phyloP scores from a whole-genome alignment of 108 stramenopile species.

The Cyclostephanos tholiformis region DNA sequence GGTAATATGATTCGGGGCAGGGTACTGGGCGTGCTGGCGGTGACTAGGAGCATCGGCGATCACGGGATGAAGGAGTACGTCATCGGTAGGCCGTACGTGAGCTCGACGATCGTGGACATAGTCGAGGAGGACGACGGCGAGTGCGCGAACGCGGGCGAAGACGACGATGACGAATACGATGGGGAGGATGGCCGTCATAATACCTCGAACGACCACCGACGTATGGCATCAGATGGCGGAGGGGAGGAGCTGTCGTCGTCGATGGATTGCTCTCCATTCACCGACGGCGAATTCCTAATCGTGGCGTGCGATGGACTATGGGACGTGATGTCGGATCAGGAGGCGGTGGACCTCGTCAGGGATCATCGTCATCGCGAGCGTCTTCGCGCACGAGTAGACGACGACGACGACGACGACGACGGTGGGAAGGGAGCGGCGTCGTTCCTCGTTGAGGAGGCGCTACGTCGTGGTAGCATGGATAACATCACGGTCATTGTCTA shows the following conservation, averaged over 20 bases:
- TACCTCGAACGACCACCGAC: not conserved
- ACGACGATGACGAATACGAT: not conserved
- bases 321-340: constrained; percentile 88
- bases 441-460: constrained; percentile 67
- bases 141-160: not conserved
- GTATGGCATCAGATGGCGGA: not conserved
- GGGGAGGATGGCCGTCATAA: not conserved
- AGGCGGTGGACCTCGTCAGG: constrained; percentile 78
- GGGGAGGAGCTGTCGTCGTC: no score
- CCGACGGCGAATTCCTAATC: constrained; percentile 69
- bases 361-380: not conserved
- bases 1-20: constrained; percentile 81
- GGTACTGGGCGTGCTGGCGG: constrained; percentile 88
- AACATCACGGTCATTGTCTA: constrained; percentile 85
- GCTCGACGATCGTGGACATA: constrained; percentile 37
- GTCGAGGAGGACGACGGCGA: constrained; percentile 1
- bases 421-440: constrained; percentile 48
- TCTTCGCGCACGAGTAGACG: no score
- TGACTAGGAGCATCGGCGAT: constrained; percentile 88
- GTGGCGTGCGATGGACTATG: constrained; percentile 92
- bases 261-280: constrained; percentile 18
- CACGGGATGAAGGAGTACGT: constrained; percentile 90
- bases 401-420: constrained; percentile 8
- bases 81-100: constrained; percentile 72
- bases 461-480: constrained; percentile 75